Base-by-base conservation (phyloP, 2,329 filamentous ascomycete species). In the Trichoderma cornu-damae region DNA sequence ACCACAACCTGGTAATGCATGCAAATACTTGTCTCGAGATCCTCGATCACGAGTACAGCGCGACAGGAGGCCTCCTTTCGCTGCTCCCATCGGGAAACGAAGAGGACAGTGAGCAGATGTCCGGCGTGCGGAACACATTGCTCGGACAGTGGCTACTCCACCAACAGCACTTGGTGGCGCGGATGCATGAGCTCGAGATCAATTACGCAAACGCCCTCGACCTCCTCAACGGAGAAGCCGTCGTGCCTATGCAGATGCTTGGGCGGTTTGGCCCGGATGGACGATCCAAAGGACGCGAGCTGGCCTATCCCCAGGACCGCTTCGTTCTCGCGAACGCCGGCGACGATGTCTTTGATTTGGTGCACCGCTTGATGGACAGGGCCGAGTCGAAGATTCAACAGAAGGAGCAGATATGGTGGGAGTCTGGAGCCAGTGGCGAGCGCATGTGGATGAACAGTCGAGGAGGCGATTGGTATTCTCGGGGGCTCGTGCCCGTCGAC, bases 11-110 rank as follows among this genome's bases (percentile, higher is more conserved):
- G 14, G 69, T 82, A 26, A 73, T 75, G 70, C 82, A 85, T 65
- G 81, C 82, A 59, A 84, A 85, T 64, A 75, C 79, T 59, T 79
- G 81, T 50, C 77, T 85, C 5, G 81, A 84, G 69, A 72, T 79
- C 2, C 75, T 85, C 6, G 82, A 85, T 61, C 80, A 84, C 64
- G 81, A 84, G 66, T 81, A 78, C 63, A 74, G 75, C 42, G 72
- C 75, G 24, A 78, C 79, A 34, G 82, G 82, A 14, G 82, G 82
- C 2, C 69, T 85, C 16, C 70, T 85, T 40, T 75, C 77, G 16
- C 69, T 84, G 6, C 73, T 85, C 1, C 82, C 82, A 0, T 70
- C 71, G 2, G 70, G 73, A 14, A 66, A 67, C 2, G 67, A 67
- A 5, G 61, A 69, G 5, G 69, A 71, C 52, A 62, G 63, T 14